phyloP scores from a whole-genome alignment of 495 filamentous ascomycete genomes.

The Penicillium angulare region DNA sequence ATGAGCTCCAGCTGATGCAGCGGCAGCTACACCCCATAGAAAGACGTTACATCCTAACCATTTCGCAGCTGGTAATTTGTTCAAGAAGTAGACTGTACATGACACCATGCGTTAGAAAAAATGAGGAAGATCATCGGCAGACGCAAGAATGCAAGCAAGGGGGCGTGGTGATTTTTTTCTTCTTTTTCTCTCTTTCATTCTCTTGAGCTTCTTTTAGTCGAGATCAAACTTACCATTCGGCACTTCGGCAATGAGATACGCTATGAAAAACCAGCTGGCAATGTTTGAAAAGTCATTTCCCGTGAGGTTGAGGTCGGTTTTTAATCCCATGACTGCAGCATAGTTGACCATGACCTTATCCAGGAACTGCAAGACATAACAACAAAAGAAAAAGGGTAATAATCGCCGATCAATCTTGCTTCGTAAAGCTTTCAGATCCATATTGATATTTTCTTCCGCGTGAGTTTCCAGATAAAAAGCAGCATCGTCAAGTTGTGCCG shows the following conservation, averaged over 20 bases:
- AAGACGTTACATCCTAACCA: constrained; percentile 51
- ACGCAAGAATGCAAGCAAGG: neutral
- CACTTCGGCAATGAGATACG: constrained; percentile 52
- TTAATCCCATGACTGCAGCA: constrained; percentile 57
- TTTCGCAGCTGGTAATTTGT: constrained; percentile 50
- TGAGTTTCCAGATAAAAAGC: constrained; percentile 33
- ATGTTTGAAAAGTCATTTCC: constrained; percentile 54
- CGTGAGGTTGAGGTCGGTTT: constrained; percentile 43
- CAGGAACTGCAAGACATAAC: constrained; percentile 63
- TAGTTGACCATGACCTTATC: constrained; percentile 68
- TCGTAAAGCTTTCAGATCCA: constrained; percentile 19
- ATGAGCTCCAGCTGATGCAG: constrained; percentile 19
- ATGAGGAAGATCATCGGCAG: neutral
- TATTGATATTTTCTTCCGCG: constrained; percentile 1
- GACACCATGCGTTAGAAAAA: neutral
- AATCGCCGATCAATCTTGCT: constrained; percentile 51
- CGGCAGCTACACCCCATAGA: constrained; percentile 45
- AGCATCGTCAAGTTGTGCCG: constrained; percentile 30
- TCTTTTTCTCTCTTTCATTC: too few relatives aligned
- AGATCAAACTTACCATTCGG: constrained; percentile 44
- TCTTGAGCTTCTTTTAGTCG: too few relatives aligned
- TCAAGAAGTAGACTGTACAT: constrained; percentile 32
- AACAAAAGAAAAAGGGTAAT: constrained; percentile 57
- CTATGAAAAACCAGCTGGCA: constrained; percentile 55
- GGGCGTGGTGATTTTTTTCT: neutral